Percentiles rank a stretch among this genome's conserved stretches.
phyloP scores from a whole-genome alignment of 75 land plant genomes.

The Picea sitchensis region DNA sequence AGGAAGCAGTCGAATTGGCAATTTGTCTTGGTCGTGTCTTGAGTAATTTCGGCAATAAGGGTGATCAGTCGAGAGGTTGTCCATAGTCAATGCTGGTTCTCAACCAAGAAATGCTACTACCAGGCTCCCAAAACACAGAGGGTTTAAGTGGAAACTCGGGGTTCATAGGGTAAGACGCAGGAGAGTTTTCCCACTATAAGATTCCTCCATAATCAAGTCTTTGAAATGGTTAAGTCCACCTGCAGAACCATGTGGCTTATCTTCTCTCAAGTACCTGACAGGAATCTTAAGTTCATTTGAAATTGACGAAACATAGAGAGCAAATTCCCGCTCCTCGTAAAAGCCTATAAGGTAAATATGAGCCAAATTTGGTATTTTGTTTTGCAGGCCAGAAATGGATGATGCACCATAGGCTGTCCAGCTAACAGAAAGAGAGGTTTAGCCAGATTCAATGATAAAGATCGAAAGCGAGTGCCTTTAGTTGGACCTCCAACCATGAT shows the following conservation, averaged over 20 bases:
- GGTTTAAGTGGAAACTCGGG: too few species aligned
- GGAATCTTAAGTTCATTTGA: slow-evolving; percentile 82
- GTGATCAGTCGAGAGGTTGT: too few species aligned
- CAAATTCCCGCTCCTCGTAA: slow-evolving; percentile 74
- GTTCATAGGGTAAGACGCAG: too few species aligned
- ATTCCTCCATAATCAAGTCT: slow-evolving; percentile 91
- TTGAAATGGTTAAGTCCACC: slow-evolving; percentile 92
- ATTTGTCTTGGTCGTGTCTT: too few species aligned
- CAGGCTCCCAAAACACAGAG: too few species aligned
- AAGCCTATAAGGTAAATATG: slow-evolving; percentile 71
- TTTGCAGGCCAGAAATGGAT: slow-evolving; percentile 91
- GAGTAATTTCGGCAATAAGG: too few species aligned
- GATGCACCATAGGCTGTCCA: slow-evolving; percentile 95
- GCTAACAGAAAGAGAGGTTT: slow-evolving; percentile 92
- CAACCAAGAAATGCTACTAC: too few species aligned
- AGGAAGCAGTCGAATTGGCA: too few species aligned
- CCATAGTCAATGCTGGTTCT: too few species aligned
- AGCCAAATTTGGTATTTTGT: slow-evolving; percentile 41
- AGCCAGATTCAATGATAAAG: slow-evolving; percentile 83
- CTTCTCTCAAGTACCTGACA: slow-evolving; percentile 87
- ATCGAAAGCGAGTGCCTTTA: slow-evolving; percentile 95
- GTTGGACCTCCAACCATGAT: slow-evolving; percentile 97
- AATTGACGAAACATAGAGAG: slow-evolving; percentile 66
- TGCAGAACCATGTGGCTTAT: slow-evolving; percentile 99
- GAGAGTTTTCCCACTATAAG: too few species aligned